A percentile compares a stretch with the other conserved stretches of the same genome.
Conservation (phyloP, 805 yeast species). For the Wickerhamiella slavikovae region DNA sequence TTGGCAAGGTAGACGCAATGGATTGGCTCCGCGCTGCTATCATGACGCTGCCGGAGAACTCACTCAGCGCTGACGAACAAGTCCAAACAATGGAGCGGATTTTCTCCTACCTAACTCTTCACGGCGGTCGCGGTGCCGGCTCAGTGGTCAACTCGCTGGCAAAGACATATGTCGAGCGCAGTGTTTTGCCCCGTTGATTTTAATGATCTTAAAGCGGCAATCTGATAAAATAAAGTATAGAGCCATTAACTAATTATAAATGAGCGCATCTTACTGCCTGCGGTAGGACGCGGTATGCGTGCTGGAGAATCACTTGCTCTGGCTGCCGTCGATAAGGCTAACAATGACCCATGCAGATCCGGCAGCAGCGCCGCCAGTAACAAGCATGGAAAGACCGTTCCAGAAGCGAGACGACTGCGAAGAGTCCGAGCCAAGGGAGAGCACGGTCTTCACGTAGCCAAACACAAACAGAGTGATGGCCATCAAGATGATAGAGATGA, state of each 20-base stretch:
- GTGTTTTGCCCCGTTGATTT: conserved; percentile 7
- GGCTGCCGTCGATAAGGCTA: conserved; percentile 46
- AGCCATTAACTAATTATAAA: too few relatives aligned
- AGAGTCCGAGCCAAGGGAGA: conserved; percentile 66
- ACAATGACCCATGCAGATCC: conserved; percentile 93
- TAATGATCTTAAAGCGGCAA: conserved; percentile 1
- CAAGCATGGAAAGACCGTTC: conserved; percentile 81
- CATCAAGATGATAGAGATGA: conserved; percentile 64
- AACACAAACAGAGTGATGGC: conserved; percentile 64
- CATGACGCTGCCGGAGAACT: conserved; percentile 34
- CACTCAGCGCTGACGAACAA: conserved; percentile 48
- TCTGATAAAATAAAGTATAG: too few relatives aligned
- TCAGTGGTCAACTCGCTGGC: conserved; percentile 51
- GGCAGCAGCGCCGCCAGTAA: conserved; percentile 95
- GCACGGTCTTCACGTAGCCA: conserved; percentile 68
- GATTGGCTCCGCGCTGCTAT: conserved; percentile 46
- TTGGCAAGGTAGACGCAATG: conserved; percentile 22
- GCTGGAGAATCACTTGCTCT: too few relatives aligned
- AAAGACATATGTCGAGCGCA: conserved; percentile 17
- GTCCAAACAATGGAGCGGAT: conserved; percentile 28
- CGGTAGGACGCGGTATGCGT: too few relatives aligned
- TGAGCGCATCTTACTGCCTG: too few relatives aligned
- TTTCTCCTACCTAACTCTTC: conserved; percentile 22
- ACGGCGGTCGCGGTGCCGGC: conserved; percentile 56
- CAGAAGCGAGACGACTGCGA: conserved; percentile 24